These are phyloP conservation scores for Fusarium humuli DNA, from an alignment of 2,329 filamentous ascomycete genomes.

Conservation along the genomic window DNA sequence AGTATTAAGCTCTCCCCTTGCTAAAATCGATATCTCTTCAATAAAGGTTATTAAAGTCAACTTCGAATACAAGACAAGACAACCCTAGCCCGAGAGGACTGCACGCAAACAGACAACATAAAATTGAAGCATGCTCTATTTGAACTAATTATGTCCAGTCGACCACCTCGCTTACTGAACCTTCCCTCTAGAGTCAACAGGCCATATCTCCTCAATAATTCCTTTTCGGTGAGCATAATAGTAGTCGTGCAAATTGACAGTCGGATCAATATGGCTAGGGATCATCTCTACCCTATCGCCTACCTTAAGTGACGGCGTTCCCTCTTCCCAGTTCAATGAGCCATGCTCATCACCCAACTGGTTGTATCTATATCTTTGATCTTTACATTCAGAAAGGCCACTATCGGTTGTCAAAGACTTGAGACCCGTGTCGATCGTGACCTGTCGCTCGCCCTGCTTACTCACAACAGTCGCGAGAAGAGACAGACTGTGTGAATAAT, in stretches of 20 bases:
- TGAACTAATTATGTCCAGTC: background rate
- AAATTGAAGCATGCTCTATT: background rate
- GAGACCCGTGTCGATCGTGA: conserved; percentile 33
- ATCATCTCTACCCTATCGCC: conserved; percentile 37
- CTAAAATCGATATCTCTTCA: too few relatives aligned
- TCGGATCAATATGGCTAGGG: conserved; percentile 39
- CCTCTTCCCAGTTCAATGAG: conserved; percentile 25
- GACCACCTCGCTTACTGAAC: conserved; percentile 18
- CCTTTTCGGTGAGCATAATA: conserved; percentile 35
- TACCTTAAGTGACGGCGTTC: conserved; percentile 2
- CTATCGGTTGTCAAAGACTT: conserved; percentile 37
- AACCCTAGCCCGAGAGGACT: too few relatives aligned
- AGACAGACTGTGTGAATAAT: conserved; percentile 58
- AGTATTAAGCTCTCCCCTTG: too few relatives aligned
- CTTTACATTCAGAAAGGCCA: conserved; percentile 33
- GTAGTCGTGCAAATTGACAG: conserved; percentile 36
- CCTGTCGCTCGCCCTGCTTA: conserved; percentile 34
- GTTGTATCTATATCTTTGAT: conserved; percentile 11
- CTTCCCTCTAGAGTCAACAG: conserved; percentile 34
- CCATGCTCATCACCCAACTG: conserved; percentile 37
- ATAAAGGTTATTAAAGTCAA: too few relatives aligned
- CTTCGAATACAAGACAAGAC: too few relatives aligned
- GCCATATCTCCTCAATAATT: conserved; percentile 28
- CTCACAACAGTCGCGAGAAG: conserved; percentile 24
- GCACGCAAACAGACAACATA: background rate